A percentile compares a stretch with the other conserved stretches of the same genome.
phyloP scores from a whole-genome alignment of 78 protist genomes.

The Diacronema lutheri region DNA sequence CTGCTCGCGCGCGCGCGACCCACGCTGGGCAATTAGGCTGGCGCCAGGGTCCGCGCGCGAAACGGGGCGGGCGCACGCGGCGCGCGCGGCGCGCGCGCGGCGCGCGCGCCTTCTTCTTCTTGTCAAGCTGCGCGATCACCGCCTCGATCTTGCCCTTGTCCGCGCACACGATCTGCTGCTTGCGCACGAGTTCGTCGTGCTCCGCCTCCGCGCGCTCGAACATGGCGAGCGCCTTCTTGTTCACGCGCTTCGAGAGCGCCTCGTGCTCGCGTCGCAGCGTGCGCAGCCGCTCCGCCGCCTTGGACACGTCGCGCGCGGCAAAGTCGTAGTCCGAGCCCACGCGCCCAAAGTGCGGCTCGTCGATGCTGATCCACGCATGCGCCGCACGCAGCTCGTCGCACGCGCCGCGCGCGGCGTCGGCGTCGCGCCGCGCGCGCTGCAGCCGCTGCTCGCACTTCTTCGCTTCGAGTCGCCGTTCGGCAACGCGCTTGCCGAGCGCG shows the following conservation, averaged over 20 bases:
- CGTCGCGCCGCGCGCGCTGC: constrained; percentile 18
- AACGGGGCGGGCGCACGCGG: no score
- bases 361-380: constrained; percentile 69
- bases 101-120: constrained; percentile 70
- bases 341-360: constrained; percentile 65
- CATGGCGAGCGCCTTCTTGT: constrained; percentile 68
- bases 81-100: no score
- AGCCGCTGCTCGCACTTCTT: neutral
- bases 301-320: neutral
- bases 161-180: constrained; percentile 73
- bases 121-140: constrained; percentile 83
- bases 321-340: constrained; percentile 69
- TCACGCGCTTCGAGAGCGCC: constrained; percentile 50
- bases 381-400: neutral
- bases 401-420: neutral
- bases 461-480: neutral
- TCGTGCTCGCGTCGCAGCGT: constrained; percentile 5
- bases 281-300: neutral
- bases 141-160: constrained; percentile 85
- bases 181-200: constrained; percentile 78
- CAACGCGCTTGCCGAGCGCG: neutral
- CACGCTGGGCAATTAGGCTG: no score
- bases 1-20: no score
- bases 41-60: no score
- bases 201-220: constrained; percentile 79